Evolutionary conservation across 1,139 yeast species (phyloP).

Genomic region (Casaregolazyma lundiana): DNA sequence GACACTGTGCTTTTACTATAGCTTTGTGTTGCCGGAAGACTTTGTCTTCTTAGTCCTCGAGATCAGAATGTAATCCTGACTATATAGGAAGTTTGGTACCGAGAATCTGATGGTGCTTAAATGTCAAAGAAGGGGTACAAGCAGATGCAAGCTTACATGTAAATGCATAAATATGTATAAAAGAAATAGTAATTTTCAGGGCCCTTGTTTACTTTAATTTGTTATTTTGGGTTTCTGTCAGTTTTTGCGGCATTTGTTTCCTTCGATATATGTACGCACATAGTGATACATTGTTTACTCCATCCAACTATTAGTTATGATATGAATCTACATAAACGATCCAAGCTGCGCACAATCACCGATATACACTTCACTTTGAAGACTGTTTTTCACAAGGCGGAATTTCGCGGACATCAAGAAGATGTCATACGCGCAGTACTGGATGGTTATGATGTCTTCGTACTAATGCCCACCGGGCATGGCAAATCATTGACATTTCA

Average conservation of each 20-base stretch:
- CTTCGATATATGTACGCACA: no score
- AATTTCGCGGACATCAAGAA: conserved; percentile 77
- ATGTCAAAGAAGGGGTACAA: conserved; percentile 40
- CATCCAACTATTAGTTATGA: background rate
- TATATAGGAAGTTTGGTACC: conserved; percentile 38
- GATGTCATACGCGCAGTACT: conserved; percentile 84
- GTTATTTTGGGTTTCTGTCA: background rate
- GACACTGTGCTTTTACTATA: conserved; percentile 31
- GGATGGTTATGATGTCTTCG: conserved; percentile 81
- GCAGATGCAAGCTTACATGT: background rate
- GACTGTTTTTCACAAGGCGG: conserved; percentile 55
- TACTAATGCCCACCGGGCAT: conserved; percentile 98
- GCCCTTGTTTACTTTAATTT: background rate
- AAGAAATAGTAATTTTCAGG: background rate
- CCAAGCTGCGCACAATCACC: background rate
- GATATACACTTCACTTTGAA: conserved; percentile 34
- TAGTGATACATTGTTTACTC: no score
- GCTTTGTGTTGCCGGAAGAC: conserved; percentile 37
- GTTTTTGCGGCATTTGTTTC: no score
- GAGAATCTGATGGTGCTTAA: conserved; percentile 31
- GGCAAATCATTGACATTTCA: conserved; percentile 97
- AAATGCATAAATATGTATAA: background rate
- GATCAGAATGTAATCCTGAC: conserved; percentile 32
- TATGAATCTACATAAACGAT: background rate
- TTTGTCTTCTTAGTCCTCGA: conserved; percentile 32